These are phyloP conservation scores for Calycina herbarum DNA, from an alignment of 2,329 filamentous ascomycete genomes.

Conservation along the genomic window DNA sequence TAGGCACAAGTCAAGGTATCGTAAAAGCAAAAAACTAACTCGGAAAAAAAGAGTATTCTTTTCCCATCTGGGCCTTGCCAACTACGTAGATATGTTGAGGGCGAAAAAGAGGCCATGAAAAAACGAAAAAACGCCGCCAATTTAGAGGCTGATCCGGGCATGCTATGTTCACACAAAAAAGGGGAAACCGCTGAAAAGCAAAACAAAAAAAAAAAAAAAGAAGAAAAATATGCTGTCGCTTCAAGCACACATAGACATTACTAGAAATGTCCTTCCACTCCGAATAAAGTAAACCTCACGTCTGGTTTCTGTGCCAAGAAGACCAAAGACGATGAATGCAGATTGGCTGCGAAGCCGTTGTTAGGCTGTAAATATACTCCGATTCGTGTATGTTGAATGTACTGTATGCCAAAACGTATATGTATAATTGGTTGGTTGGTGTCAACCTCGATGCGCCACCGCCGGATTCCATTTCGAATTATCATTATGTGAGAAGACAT, in stretches of 20 bases:
- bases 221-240: slow-evolving; percentile 14
- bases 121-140: slow-evolving; percentile 29
- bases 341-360: slow-evolving; percentile 35
- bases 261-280: slow-evolving; percentile 22
- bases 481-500: slow-evolving; percentile 26
- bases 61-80: slow-evolving; percentile 25
- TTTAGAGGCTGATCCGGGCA: slow-evolving; percentile 27
- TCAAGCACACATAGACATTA: slow-evolving; percentile 28
- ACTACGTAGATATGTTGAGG: slow-evolving; percentile 12
- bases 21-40: slow-evolving; percentile 20
- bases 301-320: slow-evolving; percentile 32
- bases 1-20: slow-evolving; percentile 21
- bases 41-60: slow-evolving; percentile 15
- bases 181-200: slow-evolving; percentile 28
- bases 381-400: slow-evolving; percentile 18
- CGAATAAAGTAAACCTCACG: slow-evolving; percentile 21
- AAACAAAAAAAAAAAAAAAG: no score
- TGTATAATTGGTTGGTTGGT: slow-evolving; percentile 26
- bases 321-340: slow-evolving; percentile 34
- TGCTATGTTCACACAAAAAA: slow-evolving; percentile 24
- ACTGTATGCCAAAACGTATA: slow-evolving; percentile 32
- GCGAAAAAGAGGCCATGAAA: slow-evolving; percentile 9
- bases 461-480: slow-evolving; percentile 19
- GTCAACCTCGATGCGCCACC: slow-evolving; percentile 25
- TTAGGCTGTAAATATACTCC: slow-evolving; percentile 28